Conservation (phyloP, 2,329 filamentous ascomycete genomes). For the Venturia asperata region DNA sequence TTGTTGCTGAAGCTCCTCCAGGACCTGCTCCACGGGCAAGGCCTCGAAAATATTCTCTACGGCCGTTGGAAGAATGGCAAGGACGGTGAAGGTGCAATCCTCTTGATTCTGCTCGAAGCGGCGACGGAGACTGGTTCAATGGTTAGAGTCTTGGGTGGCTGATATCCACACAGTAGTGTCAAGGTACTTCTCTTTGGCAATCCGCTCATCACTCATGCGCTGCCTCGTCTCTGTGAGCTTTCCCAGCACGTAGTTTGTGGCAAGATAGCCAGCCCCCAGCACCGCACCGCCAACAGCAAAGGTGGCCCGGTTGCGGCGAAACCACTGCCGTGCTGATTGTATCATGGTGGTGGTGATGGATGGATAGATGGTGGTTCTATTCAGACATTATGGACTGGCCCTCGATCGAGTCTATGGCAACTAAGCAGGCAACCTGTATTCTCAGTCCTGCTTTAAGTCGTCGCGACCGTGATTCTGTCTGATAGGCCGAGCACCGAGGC, state of each 20-base stretch:
- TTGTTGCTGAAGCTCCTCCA: conserved; percentile 89
- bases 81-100: conserved; percentile 94
- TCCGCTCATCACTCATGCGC: conserved; percentile 92
- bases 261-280: conserved; percentile 82
- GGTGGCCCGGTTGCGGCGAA: conserved; percentile 83
- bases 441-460: background rate
- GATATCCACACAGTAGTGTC: background rate
- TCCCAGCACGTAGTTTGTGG: conserved; percentile 81
- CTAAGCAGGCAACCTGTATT: background rate
- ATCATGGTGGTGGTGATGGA: conserved; percentile 43
- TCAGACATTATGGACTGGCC: conserved; percentile 4
- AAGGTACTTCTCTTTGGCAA: conserved; percentile 88
- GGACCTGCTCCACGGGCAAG: conserved; percentile 86
- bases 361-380: background rate
- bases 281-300: conserved; percentile 83
- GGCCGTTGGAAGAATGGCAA: conserved; percentile 88
- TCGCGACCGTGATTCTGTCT: background rate
- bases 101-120: conserved; percentile 99
- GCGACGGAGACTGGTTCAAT: conserved; percentile 65
- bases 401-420: background rate
- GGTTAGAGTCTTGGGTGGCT: background rate
- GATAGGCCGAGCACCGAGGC: background rate
- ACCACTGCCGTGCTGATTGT: conserved; percentile 75
- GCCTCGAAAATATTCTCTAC: conserved; percentile 82
- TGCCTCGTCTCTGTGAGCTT: conserved; percentile 92